Evolutionary conservation across 352 stramenopile species (phyloP).

Genomic region (Detonula confervacea): DNA sequence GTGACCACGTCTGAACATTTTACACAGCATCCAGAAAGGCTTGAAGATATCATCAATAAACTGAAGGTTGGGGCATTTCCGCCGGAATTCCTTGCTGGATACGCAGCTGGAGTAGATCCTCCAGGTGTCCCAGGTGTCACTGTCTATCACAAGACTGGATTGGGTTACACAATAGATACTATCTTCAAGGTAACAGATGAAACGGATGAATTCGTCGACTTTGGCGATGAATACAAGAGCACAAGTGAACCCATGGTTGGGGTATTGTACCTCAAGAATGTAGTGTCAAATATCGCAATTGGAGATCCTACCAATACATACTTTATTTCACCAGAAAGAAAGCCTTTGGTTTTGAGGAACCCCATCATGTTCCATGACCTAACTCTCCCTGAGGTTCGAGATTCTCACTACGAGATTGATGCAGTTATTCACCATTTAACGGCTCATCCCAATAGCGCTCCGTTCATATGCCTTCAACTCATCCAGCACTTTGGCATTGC

Average conservation of each 20-base stretch:
- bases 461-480: slow-evolving; percentile 69
- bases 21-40: neutral
- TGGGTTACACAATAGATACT: slow-evolving; percentile 30
- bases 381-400: slow-evolving; percentile 46
- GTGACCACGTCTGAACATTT: slow-evolving; percentile 8
- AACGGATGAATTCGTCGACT: slow-evolving; percentile 33
- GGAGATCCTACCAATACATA: slow-evolving; percentile 21
- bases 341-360: slow-evolving; percentile 72
- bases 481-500: slow-evolving; percentile 74
- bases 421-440: slow-evolving; percentile 75
- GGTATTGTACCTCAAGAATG: slow-evolving; percentile 64
- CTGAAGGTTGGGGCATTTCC: slow-evolving; percentile 48
- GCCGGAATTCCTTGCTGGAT: slow-evolving; percentile 22
- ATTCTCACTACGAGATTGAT: slow-evolving; percentile 74
- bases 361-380: slow-evolving; percentile 61
- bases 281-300: slow-evolving; percentile 48
- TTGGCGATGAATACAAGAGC: neutral
- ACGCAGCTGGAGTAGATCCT: slow-evolving; percentile 16
- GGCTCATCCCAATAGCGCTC: slow-evolving; percentile 61
- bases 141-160: neutral
- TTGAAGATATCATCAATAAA: slow-evolving; percentile 8
- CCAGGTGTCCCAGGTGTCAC: neutral
- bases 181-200: slow-evolving; percentile 51
- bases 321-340: too few species aligned
- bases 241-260: neutral